Conservation (phyloP, 2,329 filamentous ascomycete species). For the Talaromyces verruculosus region DNA sequence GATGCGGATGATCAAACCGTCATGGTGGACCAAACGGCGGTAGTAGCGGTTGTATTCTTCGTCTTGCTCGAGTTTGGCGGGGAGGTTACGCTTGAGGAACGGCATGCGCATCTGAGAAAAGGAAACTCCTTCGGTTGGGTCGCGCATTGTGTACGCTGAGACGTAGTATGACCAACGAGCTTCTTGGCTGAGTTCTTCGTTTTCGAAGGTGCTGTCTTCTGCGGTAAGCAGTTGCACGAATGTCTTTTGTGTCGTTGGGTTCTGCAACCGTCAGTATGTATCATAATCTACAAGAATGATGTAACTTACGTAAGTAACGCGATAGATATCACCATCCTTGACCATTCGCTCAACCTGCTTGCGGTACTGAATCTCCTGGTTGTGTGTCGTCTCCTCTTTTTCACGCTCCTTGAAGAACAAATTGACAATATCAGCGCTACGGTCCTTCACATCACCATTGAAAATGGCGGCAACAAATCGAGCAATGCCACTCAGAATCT, state of each 20-base stretch:
- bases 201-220: slow-evolving; percentile 76
- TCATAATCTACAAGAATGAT: not conserved
- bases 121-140: slow-evolving; percentile 78
- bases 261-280: slow-evolving; percentile 43
- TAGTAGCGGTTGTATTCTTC: slow-evolving; percentile 60
- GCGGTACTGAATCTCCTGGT: slow-evolving; percentile 83
- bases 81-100: slow-evolving; percentile 70
- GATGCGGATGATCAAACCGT: slow-evolving; percentile 70
- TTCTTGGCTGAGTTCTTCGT: slow-evolving; percentile 64
- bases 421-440: slow-evolving; percentile 84
- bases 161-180: slow-evolving; percentile 91
- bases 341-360: slow-evolving; percentile 91
- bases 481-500: slow-evolving; percentile 77
- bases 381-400: slow-evolving; percentile 81
- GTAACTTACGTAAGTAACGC: slow-evolving; percentile 80
- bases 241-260: slow-evolving; percentile 66
- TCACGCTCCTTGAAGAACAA: slow-evolving; percentile 81
- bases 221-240: slow-evolving; percentile 81
- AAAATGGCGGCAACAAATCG: slow-evolving; percentile 81
- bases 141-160: slow-evolving; percentile 82
- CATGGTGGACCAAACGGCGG: slow-evolving; percentile 59
- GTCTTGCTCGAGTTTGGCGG: slow-evolving; percentile 60
- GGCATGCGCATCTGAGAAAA: slow-evolving; percentile 65
- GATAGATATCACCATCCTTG: slow-evolving; percentile 89
- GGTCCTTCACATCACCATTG: slow-evolving; percentile 84